Percentiles rank a stretch among this genome's conserved stretches.
Conservation (phyloP, 2,329 filamentous ascomycete species). For the Sarocladium strictum region DNA sequence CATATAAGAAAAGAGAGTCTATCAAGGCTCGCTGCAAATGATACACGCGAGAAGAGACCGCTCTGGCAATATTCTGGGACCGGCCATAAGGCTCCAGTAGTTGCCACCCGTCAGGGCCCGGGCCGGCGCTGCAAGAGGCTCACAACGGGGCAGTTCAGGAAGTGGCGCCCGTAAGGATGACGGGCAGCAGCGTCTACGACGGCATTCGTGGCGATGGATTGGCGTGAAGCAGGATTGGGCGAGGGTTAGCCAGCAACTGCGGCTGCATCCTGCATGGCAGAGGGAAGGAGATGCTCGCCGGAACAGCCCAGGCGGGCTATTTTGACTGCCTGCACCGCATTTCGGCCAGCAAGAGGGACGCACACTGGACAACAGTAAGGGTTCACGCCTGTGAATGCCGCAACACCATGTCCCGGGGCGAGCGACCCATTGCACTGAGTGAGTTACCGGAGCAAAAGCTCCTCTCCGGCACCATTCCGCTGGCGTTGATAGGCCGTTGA, state of each 20-base stretch:
- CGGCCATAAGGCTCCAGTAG: slow-evolving; percentile 1
- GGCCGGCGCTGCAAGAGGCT: not conserved
- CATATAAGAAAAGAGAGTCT: not conserved
- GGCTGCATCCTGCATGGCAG: slow-evolving; percentile 7
- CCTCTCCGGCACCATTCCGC: not conserved
- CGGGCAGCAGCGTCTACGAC: slow-evolving; percentile 7
- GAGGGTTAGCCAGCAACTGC: not conserved
- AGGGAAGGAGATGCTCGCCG: not conserved
- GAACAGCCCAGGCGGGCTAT: slow-evolving; percentile 18
- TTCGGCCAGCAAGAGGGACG: not conserved
- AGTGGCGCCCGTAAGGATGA: not conserved
- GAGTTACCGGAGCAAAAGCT: slow-evolving; percentile 11
- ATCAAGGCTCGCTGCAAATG: not conserved
- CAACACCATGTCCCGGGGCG: not conserved
- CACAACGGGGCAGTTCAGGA: not conserved
- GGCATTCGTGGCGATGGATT: slow-evolving; percentile 3
- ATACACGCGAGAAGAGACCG: not conserved
- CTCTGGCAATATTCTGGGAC: not conserved
- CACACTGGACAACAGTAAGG: slow-evolving; percentile 14
- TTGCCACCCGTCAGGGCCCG: slow-evolving; percentile 8
- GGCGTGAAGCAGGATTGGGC: not conserved
- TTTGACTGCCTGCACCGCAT: slow-evolving; percentile 19
- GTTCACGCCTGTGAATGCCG: not conserved
- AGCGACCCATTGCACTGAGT: not conserved
- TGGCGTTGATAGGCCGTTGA: slow-evolving; percentile 10